Evolutionary conservation across 768 basidiomycete species (phyloP).

Genomic region (Amyloporia xantha): DNA sequence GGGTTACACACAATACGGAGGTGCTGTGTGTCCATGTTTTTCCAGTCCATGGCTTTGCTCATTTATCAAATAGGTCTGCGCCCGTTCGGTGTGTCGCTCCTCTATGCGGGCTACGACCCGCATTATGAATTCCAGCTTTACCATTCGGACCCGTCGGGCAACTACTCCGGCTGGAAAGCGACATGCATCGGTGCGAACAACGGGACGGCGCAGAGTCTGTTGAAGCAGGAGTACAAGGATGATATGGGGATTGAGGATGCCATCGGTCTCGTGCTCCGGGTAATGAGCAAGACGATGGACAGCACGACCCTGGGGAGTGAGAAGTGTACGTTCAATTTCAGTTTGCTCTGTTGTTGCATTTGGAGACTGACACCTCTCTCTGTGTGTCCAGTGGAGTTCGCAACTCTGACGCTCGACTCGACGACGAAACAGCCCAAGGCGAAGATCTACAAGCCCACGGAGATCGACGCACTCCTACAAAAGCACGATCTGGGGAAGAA

Average conservation of each 20-base stretch:
- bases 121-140: slow-evolving; percentile 97
- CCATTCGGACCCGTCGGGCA: slow-evolving; percentile 96
- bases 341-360: slow-evolving; percentile 2
- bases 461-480: slow-evolving; percentile 78
- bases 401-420: slow-evolving; percentile 83
- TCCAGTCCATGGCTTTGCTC: background rate
- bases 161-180: slow-evolving; percentile 98
- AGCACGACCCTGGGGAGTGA: slow-evolving; percentile 94
- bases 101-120: slow-evolving; percentile 96
- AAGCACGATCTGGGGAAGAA: slow-evolving; percentile 84
- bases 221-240: slow-evolving; percentile 99
- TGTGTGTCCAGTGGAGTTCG: slow-evolving; percentile 76
- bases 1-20: slow-evolving; percentile 96
- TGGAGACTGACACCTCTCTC: too few species aligned
- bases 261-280: slow-evolving; percentile 82
- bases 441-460: slow-evolving; percentile 85
- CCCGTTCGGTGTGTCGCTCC: slow-evolving; percentile 94
- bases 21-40: slow-evolving; percentile 33
- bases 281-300: slow-evolving; percentile 99
- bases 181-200: slow-evolving; percentile 99
- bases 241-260: slow-evolving; percentile 88
- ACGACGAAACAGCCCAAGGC: slow-evolving; percentile 72
- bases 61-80: slow-evolving; percentile 68
- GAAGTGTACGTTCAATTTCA: slow-evolving; percentile 58
- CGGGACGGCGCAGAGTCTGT: slow-evolving; percentile 87